phyloP scores from a whole-genome alignment of 2,329 filamentous ascomycete species.

The Myotisia sp. region DNA sequence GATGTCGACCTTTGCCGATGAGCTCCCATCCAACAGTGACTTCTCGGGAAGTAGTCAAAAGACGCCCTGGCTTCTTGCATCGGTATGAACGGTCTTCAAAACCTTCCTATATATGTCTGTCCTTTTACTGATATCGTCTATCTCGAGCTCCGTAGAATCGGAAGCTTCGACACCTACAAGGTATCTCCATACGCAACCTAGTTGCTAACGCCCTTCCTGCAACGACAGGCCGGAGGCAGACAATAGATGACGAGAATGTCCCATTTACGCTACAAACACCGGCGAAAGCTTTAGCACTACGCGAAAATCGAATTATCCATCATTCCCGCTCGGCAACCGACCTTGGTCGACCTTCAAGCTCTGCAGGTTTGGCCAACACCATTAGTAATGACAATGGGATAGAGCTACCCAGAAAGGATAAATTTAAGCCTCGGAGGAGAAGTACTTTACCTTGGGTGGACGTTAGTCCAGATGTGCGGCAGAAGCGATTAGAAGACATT shows the following conservation, averaged over 20 bases:
- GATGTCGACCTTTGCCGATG: constrained; percentile 5
- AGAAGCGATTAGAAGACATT: constrained; percentile 62
- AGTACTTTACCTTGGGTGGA: constrained; percentile 51
- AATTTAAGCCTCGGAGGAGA: constrained; percentile 32
- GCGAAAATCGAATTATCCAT: constrained; percentile 36
- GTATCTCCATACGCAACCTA: constrained; percentile 75
- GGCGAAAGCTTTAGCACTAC: constrained; percentile 47
- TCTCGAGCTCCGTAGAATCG: constrained; percentile 50
- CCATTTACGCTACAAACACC: constrained; percentile 53
- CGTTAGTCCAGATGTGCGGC: constrained; percentile 45
- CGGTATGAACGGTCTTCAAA: constrained; percentile 22
- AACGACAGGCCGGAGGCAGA: constrained; percentile 38
- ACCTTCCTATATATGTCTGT: not conserved
- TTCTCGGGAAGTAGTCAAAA: constrained; percentile 26
- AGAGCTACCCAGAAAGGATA: constrained; percentile 9
- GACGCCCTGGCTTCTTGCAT: constrained; percentile 39
- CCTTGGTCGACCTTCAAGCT: constrained; percentile 24
- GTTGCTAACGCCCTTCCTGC: constrained; percentile 45
- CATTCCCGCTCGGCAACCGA: constrained; percentile 48
- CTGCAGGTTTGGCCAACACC: constrained; percentile 5
- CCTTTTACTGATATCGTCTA: not conserved
- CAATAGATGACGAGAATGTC: constrained; percentile 62
- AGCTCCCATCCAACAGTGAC: constrained; percentile 12
- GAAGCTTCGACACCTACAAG: constrained; percentile 73
- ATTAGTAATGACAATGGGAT: constrained; percentile 5